A percentile compares a stretch with the other conserved stretches of the same genome.
phyloP scores from a whole-genome alignment of 805 yeast genomes.

The Kuraishia hungarica region DNA sequence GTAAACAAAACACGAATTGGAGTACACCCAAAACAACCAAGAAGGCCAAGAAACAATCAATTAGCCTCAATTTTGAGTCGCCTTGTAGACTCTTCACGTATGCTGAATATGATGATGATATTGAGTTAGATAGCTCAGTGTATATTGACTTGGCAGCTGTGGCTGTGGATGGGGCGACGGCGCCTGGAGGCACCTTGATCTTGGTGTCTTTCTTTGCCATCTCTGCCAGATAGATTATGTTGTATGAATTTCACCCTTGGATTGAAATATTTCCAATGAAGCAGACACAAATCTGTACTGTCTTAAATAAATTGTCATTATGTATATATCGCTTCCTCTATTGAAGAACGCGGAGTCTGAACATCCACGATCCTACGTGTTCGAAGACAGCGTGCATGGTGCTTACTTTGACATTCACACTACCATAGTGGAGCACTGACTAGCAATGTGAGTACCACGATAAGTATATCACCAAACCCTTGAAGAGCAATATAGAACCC shows the following conservation, averaged over 20 bases:
- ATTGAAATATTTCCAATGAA: not conserved
- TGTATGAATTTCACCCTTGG: not conserved
- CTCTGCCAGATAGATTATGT: not conserved
- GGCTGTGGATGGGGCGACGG: conserved; percentile 1
- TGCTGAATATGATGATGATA: conserved; percentile 20
- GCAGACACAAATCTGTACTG: not conserved
- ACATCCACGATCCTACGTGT: not conserved
- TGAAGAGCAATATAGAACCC: no score
- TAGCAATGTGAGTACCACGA: not conserved
- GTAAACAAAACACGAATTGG: conserved; percentile 69
- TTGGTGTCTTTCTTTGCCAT: conserved; percentile 33
- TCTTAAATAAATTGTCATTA: not conserved
- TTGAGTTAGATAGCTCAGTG: conserved; percentile 22
- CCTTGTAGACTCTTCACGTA: conserved; percentile 20
- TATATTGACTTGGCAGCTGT: conserved; percentile 10
- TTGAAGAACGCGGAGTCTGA: not conserved
- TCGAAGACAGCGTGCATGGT: not conserved
- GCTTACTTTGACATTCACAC: not conserved
- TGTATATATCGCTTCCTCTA: not conserved
- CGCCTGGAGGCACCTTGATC: conserved; percentile 3
- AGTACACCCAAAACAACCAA: conserved; percentile 65
- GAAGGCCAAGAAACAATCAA: conserved; percentile 71
- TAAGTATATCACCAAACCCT: no score
- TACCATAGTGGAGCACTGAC: not conserved
- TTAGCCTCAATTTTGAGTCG: conserved; percentile 44